phyloP scores from a whole-genome alignment of 2,329 filamentous ascomycete species.

The Nigrospora oryzae region DNA sequence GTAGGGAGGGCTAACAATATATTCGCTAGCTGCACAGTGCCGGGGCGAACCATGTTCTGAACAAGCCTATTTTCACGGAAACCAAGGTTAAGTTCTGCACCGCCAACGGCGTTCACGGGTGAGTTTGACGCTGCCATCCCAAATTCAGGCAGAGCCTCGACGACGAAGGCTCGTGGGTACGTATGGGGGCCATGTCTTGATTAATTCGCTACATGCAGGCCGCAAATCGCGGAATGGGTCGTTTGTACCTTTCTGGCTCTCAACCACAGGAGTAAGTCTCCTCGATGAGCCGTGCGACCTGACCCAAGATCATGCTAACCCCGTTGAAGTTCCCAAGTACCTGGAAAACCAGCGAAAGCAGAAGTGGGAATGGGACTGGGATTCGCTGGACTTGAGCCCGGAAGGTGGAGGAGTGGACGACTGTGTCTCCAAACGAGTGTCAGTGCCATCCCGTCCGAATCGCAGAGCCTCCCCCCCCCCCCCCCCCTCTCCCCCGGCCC shows the following conservation, averaged over 20 bases:
- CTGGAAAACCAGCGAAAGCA: slow-evolving; percentile 1
- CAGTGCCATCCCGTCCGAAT: slow-evolving; percentile 25
- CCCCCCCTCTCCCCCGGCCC: no score
- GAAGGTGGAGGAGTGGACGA: slow-evolving; percentile 32
- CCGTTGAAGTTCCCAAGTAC: not conserved
- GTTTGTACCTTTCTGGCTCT: slow-evolving; percentile 40
- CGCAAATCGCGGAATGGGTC: slow-evolving; percentile 50
- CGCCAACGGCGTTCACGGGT: slow-evolving; percentile 51
- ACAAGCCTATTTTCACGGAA: slow-evolving; percentile 38
- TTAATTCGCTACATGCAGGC: slow-evolving; percentile 21
- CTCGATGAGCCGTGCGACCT: not conserved
- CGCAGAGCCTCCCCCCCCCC: no score
- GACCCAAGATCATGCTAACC: not conserved
- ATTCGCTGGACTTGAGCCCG: slow-evolving; percentile 8
- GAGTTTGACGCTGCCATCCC: slow-evolving; percentile 9
- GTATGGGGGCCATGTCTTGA: no score
- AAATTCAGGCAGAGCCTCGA: no score
- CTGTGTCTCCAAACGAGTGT: slow-evolving; percentile 40
- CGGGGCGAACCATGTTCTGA: slow-evolving; percentile 40
- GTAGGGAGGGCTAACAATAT: no score
- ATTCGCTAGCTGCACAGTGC: slow-evolving; percentile 37
- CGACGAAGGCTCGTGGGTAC: no score
- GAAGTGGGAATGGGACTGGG: slow-evolving; percentile 29
- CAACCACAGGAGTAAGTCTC: slow-evolving; percentile 34
- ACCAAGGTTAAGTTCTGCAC: slow-evolving; percentile 43